These are phyloP conservation scores for Saccharomycopsis schoenii DNA, from an alignment of 805 yeast genomes.

Conservation along the genomic window DNA sequence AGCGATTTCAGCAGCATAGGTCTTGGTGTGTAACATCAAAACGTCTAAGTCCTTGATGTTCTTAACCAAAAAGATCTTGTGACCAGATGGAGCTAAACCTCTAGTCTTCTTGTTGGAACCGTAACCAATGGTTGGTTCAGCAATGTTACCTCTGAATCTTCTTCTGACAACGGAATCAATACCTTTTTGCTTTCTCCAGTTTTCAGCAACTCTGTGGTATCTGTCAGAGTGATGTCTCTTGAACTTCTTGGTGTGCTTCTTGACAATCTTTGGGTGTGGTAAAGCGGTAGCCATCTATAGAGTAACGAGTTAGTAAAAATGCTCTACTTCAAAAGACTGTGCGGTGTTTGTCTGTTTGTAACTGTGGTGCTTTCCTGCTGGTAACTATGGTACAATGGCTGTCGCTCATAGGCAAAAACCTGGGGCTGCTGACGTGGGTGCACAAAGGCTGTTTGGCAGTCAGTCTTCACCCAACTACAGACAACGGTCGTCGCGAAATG, in stretches of 20 bases:
- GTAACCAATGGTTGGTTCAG: constrained; percentile 99
- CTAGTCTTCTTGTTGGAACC: constrained; percentile 99
- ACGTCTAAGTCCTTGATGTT: constrained; percentile 92
- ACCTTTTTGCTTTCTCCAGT: constrained; percentile 99
- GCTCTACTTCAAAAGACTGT: not conserved
- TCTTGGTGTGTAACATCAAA: constrained; percentile 91
- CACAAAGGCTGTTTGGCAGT: too few species aligned
- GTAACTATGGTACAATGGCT: too few species aligned
- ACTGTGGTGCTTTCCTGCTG: not conserved
- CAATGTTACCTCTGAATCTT: constrained; percentile 98
- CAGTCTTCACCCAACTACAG: too few species aligned
- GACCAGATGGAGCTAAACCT: constrained; percentile 94
- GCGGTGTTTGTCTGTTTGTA: not conserved
- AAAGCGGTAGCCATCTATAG: constrained; percentile 78
- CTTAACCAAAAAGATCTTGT: constrained; percentile 90
- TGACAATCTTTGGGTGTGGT: constrained; percentile 99
- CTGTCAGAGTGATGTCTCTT: constrained; percentile 99
- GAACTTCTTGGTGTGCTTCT: constrained; percentile 98
- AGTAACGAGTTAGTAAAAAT: constrained; percentile 7
- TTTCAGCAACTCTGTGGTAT: constrained; percentile 95
- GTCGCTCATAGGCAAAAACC: too few species aligned
- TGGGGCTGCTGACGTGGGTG: too few species aligned
- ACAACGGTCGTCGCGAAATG: too few species aligned
- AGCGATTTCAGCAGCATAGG: constrained; percentile 99
- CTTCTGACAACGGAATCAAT: constrained; percentile 99